Evolutionary conservation across 495 filamentous ascomycete species (phyloP), one percentile per base, ranked within the genome.

Genomic region (Geopyxis carbonaria): DNA sequence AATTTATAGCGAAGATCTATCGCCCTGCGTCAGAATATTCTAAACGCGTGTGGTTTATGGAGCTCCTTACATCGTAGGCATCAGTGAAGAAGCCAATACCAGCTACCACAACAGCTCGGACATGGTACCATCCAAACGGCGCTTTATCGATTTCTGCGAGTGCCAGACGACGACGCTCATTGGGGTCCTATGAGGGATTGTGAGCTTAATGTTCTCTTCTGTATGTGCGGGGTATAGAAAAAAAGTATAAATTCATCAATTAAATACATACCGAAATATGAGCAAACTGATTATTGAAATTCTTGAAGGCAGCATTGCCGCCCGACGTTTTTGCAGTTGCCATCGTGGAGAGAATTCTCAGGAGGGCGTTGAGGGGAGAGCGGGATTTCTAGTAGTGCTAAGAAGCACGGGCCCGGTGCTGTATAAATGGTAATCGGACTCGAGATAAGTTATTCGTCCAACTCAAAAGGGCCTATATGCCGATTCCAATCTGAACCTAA

Each of bases 41-140:
- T n/a, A n/a, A n/a, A n/a, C n/a, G n/a, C n/a, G n/a, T n/a, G n/a
- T n/a, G n/a, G n/a, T n/a, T n/a, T n/a, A n/a, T n/a, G n/a, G n/a
- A n/a, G n/a, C n/a, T n/a, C n/a, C 50, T 40, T 53, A 85, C 76
- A 60, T 80, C 74, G 53, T 77, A 79, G 29, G 75, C 73, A 55
- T 83, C 80, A 22, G 79, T 80, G 60, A 87, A 85, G 69, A 87
- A 85, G 43, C 80, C 80, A 34, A 80, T 70, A 49, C 80, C 81
- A n/a, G 80, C 78, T 5, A 89, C 79, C 20, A 81, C 61, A 18
- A 78, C 63, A 30, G 79, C 78, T 22, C 78, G 72, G 32, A 70
- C 68, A 57, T 85, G 80, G 54, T 78, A 77, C 73, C 78, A 80
- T 45, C 80, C 76, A 44, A 86, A 84, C 4, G 71, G 71, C 21